Percentiles rank a stretch among this genome's conserved stretches.
phyloP scores from a whole-genome alignment of 2,329 filamentous ascomycete species.

The Clarireedia monteithiana region DNA sequence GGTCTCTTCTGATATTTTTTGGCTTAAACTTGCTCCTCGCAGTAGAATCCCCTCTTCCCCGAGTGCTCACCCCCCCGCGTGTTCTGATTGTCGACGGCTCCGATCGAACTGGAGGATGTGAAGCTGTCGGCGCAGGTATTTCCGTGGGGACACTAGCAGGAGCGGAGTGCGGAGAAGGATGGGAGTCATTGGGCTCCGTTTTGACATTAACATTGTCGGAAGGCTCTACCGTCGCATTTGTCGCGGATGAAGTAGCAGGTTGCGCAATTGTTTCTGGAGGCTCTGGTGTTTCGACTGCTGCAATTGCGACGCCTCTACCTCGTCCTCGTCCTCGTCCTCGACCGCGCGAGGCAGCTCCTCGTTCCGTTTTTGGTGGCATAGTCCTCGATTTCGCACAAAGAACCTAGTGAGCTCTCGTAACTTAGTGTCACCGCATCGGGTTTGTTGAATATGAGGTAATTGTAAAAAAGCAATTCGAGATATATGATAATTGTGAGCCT shows the following conservation, averaged over 20 bases:
- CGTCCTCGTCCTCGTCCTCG: slow-evolving; percentile 17
- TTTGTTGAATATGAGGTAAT: background rate
- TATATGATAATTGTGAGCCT: background rate
- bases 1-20: slow-evolving; percentile 24
- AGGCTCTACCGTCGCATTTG: background rate
- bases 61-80: slow-evolving; percentile 1
- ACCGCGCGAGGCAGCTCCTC: slow-evolving; percentile 12
- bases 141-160: slow-evolving; percentile 24
- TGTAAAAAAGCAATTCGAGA: background rate
- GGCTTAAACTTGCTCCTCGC: slow-evolving; percentile 28
- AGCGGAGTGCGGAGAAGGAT: slow-evolving; percentile 24
- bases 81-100: background rate
- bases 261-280: background rate
- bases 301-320: slow-evolving; percentile 13
- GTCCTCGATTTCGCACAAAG: background rate
- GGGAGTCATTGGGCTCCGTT: slow-evolving; percentile 11
- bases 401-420: background rate
- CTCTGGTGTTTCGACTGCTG: slow-evolving; percentile 7
- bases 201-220: slow-evolving; percentile 7
- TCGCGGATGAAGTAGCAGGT: background rate
- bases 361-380: slow-evolving; percentile 24
- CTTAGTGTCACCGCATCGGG: background rate
- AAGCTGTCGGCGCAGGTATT: slow-evolving; percentile 23
- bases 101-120: slow-evolving; percentile 8
- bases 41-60: slow-evolving; percentile 13